These are phyloP conservation scores for Penicillium frequentans DNA, from an alignment of 2,329 filamentous ascomycete species.

Conservation along the genomic window DNA sequence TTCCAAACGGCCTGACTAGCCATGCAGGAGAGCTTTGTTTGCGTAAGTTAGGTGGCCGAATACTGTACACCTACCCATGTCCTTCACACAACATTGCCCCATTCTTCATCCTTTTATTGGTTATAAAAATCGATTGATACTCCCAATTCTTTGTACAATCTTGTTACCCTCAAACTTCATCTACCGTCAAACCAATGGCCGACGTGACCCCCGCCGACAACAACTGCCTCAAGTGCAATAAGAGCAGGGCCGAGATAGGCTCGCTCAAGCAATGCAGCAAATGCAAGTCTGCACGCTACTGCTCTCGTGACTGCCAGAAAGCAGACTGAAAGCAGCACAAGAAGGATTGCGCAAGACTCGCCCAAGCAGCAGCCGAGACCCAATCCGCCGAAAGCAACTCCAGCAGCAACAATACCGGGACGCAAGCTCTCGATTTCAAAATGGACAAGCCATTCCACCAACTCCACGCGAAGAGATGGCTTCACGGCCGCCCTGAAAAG, in stretches of 20 bases:
- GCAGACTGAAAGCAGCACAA: constrained; percentile 54
- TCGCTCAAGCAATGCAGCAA: background rate
- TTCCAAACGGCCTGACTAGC: no score
- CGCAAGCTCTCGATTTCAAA: background rate
- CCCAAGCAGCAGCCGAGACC: constrained; percentile 19
- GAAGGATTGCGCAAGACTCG: constrained; percentile 36
- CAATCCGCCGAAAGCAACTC: background rate
- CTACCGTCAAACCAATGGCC: no score
- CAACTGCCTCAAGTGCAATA: no score
- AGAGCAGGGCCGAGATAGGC: background rate
- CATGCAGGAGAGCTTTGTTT: no score
- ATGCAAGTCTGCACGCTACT: constrained; percentile 41
- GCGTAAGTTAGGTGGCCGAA: no score
- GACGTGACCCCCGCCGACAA: no score
- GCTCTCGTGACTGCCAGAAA: constrained; percentile 54
- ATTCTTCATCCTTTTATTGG: no score
- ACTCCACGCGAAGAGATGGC: constrained; percentile 44
- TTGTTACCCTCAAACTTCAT: no score
- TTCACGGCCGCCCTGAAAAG: constrained; percentile 45
- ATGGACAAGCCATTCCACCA: constrained; percentile 26
- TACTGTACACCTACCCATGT: no score
- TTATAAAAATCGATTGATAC: no score
- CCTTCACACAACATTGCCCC: no score
- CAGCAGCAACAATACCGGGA: background rate
- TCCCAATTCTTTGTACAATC: no score